Evolutionary conservation across 2,329 filamentous ascomycete species (phyloP).

Genomic region (Fusarium sarcochroum): DNA sequence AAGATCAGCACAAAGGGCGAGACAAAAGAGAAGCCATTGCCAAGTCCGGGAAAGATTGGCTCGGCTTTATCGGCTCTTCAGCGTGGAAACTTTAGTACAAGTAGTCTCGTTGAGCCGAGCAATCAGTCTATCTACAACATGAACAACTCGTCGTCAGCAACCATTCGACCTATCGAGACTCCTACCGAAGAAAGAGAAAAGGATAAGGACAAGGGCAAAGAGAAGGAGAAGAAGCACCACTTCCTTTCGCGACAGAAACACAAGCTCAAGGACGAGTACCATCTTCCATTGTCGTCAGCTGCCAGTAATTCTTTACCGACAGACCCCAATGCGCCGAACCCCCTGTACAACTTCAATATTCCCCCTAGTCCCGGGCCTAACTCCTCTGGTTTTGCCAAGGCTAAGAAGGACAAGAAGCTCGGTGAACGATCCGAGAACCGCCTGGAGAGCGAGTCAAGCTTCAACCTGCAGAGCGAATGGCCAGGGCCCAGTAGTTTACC

Average conservation of each 20-base stretch:
- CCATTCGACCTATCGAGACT: slow-evolving; percentile 75
- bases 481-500: slow-evolving; percentile 67
- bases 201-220: slow-evolving; percentile 65
- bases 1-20: slow-evolving; percentile 81
- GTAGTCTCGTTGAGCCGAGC: slow-evolving; percentile 75
- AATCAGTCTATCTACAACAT: slow-evolving; percentile 77
- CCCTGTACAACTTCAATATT: slow-evolving; percentile 83
- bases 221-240: slow-evolving; percentile 84
- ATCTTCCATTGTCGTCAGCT: slow-evolving; percentile 80
- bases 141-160: slow-evolving; percentile 82
- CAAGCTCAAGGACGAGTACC: slow-evolving; percentile 81
- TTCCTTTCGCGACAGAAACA: slow-evolving; percentile 85
- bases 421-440: slow-evolving; percentile 72
- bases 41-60: slow-evolving; percentile 80
- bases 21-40: slow-evolving; percentile 74
- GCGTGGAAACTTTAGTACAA: slow-evolving; percentile 78
- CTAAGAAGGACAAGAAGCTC: slow-evolving; percentile 88
- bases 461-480: slow-evolving; percentile 63
- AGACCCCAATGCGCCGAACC: slow-evolving; percentile 81
- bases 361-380: slow-evolving; percentile 79
- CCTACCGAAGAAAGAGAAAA: slow-evolving; percentile 60
- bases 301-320: slow-evolving; percentile 82
- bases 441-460: slow-evolving; percentile 66
- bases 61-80: slow-evolving; percentile 77
- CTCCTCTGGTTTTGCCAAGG: slow-evolving; percentile 80